Evolutionary conservation across 148 eudicot genomes (phyloP), one percentile per base, ranked within the genome.

Genomic region (Camellia granthamiana): DNA sequence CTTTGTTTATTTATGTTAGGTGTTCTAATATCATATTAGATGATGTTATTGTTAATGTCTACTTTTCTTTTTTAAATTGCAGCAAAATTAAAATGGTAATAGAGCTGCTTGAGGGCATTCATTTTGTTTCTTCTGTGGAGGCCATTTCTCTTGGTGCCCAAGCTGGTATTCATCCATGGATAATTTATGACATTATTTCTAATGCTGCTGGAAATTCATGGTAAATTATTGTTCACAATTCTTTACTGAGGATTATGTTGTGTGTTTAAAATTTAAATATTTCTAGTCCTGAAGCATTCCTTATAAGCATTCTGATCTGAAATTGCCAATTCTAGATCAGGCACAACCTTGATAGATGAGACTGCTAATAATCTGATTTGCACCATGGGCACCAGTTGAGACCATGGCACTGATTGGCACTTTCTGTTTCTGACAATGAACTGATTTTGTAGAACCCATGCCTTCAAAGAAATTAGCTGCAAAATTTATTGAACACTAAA

Each of bases 171-270:
- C 99, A 96, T 89, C 99, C 99, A 59, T 84, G 87, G 90, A 94
- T 92, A 85, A 79, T 96, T 74, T 89, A 93, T 75, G 94, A 96
- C 79, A 96, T 96, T 75, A 94, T 96, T 64, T 94, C 99, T 38
- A 96, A 96, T 86, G 99, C 99, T 70, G 99, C 99, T 74, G 99
- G 99, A 85, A 96, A 88, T 80, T 96, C 99, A 74, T 92, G 98
- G 99, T 96, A 83, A 86, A 60, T 76, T 30, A 12, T 62, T 52
- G 0, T 82, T 67, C 10, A 23, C 23, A 23, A 23, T 23, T 23
- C 23, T 23, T 23, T 23, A 23, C 23, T 23, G 23, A 23, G 23
- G 23, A 23, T 23, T 23, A 23, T 23, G 23, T 23, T 23, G 23
- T 23, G 23, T 23, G 23, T 23, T 23, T 23, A 54, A 54, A 23